These are phyloP conservation scores for Moesziomyces aphidis DNA, from an alignment of 1,284 basidiomycete species.

Conservation along the genomic window DNA sequence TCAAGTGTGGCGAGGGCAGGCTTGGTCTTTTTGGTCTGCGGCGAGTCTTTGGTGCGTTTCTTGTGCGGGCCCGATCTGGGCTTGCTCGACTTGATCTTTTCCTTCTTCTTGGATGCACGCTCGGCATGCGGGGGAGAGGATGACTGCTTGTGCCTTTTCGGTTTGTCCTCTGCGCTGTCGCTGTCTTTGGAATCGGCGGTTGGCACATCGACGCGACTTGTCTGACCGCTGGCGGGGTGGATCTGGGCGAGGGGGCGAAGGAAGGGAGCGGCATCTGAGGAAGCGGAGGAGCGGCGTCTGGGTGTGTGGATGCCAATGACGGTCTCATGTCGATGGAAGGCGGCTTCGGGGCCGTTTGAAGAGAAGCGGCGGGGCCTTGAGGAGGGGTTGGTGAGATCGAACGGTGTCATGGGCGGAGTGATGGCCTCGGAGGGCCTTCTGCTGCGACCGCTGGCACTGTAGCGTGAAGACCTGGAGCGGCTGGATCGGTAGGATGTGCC, in stretches of 20 bases:
- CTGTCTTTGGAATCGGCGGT: background rate
- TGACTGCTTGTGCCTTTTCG: constrained; percentile 19
- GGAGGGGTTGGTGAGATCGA: constrained; percentile 12
- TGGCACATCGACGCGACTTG: constrained; percentile 16
- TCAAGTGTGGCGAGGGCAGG: constrained; percentile 31
- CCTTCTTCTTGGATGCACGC: constrained; percentile 18
- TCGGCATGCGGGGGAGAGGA: constrained; percentile 5
- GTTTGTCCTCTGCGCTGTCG: constrained; percentile 4
- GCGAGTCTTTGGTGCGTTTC: constrained; percentile 14
- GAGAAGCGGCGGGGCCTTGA: constrained; percentile 48
- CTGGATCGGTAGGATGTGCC: constrained; percentile 37
- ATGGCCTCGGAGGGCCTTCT: constrained; percentile 24
- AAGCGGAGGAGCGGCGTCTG: constrained; percentile 39
- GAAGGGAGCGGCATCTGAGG: constrained; percentile 23
- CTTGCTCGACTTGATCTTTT: constrained; percentile 11
- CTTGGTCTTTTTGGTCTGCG: constrained; percentile 17
- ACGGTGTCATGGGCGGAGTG: constrained; percentile 38
- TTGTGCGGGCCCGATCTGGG: constrained; percentile 6
- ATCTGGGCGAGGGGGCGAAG: constrained; percentile 54
- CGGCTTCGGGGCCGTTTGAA: constrained; percentile 55
- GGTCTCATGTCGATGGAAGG: constrained; percentile 57
- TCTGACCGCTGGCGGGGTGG: constrained; percentile 22
- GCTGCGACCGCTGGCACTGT: constrained; percentile 23
- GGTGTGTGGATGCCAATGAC: constrained; percentile 63
- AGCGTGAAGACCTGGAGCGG: constrained; percentile 35